These are phyloP conservation scores for Cryphonectria radicalis DNA, from an alignment of 2,329 filamentous ascomycete species.

Conservation along the genomic window DNA sequence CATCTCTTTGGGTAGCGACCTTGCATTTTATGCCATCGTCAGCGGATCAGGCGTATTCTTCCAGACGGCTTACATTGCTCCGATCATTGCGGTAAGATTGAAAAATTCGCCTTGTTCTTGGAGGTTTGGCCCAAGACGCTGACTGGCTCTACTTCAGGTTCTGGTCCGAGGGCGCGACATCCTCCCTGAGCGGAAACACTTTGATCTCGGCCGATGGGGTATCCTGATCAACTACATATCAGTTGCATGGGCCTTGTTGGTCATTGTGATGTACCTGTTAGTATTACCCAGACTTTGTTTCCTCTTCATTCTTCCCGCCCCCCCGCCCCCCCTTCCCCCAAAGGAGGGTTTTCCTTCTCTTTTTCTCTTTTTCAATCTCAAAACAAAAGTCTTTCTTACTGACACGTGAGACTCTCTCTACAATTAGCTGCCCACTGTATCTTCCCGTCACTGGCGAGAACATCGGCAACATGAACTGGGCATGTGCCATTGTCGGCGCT, in stretches of 20 bases:
- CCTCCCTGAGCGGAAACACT: conserved; percentile 11
- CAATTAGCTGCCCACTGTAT: conserved; percentile 4
- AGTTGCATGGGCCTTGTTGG: conserved; percentile 5
- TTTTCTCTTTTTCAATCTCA: not conserved
- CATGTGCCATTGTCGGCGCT: conserved; percentile 9
- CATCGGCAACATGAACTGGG: conserved; percentile 15
- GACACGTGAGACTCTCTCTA: not conserved
- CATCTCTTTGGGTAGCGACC: conserved; percentile 12
- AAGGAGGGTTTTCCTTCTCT: not conserved
- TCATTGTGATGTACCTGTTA: conserved; percentile 12
- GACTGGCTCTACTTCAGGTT: not conserved
- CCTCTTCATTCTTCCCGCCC: too few species aligned
- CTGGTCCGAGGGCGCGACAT: conserved; percentile 6
- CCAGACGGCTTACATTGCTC: conserved; percentile 9
- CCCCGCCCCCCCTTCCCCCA: too few species aligned
- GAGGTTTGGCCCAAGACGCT: not conserved
- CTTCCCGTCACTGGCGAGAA: not conserved
- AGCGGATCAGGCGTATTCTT: conserved; percentile 14
- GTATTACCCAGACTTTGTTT: not conserved
- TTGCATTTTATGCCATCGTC: conserved; percentile 13
- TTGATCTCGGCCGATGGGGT: conserved; percentile 11
- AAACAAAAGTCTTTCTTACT: not conserved
- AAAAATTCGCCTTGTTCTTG: not conserved
- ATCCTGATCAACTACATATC: conserved; percentile 7
- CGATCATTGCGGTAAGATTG: conserved; percentile 6